phyloP scores from a whole-genome alignment of 2,329 filamentous ascomycete species.

The Orbilia quercus region DNA sequence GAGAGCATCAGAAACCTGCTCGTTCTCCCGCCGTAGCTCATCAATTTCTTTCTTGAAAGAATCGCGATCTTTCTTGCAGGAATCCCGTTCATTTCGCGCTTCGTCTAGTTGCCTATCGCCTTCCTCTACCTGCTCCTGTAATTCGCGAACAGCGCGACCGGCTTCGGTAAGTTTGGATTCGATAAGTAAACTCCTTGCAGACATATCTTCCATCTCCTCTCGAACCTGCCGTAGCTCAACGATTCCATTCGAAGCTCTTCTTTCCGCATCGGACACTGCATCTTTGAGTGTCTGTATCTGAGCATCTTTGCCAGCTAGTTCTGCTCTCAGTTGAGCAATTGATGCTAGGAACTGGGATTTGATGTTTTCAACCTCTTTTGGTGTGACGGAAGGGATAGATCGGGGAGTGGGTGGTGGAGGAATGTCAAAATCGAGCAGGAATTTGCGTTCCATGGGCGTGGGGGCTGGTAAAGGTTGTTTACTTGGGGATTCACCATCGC shows the following conservation, averaged over 20 bases:
- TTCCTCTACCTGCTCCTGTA: constrained; percentile 47
- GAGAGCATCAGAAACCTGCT: constrained; percentile 44
- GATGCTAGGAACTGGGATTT: constrained; percentile 92
- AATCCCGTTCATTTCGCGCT: constrained; percentile 33
- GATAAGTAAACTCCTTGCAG: constrained; percentile 72
- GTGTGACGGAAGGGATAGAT: constrained; percentile 88
- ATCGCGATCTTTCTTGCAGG: constrained; percentile 56
- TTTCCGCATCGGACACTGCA: constrained; percentile 86
- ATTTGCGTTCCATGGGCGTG: constrained; percentile 65
- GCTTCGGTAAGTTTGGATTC: constrained; percentile 77
- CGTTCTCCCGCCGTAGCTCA: constrained; percentile 54
- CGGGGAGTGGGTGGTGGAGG: constrained; percentile 92
- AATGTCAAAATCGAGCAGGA: constrained; percentile 88
- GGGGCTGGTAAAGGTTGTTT: constrained; percentile 34
- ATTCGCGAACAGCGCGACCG: constrained; percentile 68
- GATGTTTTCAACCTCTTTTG: constrained; percentile 88
- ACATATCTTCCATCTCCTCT: constrained; percentile 67
- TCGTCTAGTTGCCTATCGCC: constrained; percentile 37
- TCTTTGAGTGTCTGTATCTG: constrained; percentile 88
- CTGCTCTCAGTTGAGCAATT: constrained; percentile 92
- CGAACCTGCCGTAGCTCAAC: constrained; percentile 69
- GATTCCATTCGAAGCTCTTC: constrained; percentile 76
- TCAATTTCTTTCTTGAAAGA: constrained; percentile 56
- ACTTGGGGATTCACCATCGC: constrained; percentile 58
- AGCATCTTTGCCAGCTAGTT: constrained; percentile 89